phyloP scores from a whole-genome alignment of 139 green algal species.

The Klebsormidium nitens region DNA sequence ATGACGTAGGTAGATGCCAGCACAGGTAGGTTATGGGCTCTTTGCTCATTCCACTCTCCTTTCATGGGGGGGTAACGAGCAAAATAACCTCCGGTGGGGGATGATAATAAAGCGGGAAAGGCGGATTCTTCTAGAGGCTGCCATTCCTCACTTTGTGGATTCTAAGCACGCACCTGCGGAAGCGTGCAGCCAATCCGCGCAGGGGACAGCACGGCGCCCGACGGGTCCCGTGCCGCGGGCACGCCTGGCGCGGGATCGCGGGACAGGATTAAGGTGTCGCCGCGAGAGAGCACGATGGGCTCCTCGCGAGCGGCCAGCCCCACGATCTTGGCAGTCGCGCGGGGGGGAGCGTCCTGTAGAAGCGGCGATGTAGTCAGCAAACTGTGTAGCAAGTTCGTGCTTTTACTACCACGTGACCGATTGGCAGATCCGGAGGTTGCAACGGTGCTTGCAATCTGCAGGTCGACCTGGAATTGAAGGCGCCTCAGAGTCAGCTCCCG shows the following conservation, averaged over 20 bases:
- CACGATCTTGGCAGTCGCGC: background rate
- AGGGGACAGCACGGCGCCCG: background rate
- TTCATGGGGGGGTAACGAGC: too few species aligned
- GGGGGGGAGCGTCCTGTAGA: too few species aligned
- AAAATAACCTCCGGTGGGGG: too few species aligned
- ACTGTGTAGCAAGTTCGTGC: background rate
- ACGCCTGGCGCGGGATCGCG: background rate
- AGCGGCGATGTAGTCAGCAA: background rate
- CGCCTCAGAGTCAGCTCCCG: background rate
- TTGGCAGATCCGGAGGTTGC: background rate
- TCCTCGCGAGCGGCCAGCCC: background rate
- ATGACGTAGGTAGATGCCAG: too few species aligned
- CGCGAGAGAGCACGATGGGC: conserved; percentile 15
- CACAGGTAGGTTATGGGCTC: too few species aligned
- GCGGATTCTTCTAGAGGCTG: too few species aligned
- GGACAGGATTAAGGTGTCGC: conserved; percentile 16
- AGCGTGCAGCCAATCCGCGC: conserved; percentile 11
- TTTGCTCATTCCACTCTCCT: too few species aligned
- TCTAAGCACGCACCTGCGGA: too few species aligned
- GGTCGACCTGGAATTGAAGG: conserved; percentile 1
- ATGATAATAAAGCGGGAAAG: too few species aligned
- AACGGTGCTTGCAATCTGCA: background rate
- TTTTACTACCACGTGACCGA: background rate
- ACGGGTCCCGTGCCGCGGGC: background rate
- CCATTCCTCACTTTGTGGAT: too few species aligned